phyloP scores from a whole-genome alignment of 371 early-diverging fungal species.

The Rhizopus microsporus region DNA sequence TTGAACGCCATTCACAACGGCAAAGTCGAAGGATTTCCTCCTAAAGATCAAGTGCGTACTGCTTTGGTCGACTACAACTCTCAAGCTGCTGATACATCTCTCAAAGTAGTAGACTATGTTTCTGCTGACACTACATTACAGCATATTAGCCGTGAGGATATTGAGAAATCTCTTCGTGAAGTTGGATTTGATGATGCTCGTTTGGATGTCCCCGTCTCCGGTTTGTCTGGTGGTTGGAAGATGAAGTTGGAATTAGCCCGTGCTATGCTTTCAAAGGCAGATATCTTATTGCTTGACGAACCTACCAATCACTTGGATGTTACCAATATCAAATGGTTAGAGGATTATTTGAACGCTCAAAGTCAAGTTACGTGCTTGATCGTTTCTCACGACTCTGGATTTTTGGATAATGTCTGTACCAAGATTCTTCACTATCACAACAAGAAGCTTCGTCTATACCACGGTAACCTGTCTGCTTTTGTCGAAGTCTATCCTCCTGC shows the following conservation, averaged over 20 bases:
- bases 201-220: conserved; percentile 57
- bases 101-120: conserved; percentile 66
- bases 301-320: conserved; percentile 94
- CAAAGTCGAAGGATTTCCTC: conserved; percentile 77
- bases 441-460: conserved; percentile 68
- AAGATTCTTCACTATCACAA: conserved; percentile 80
- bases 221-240: conserved; percentile 89
- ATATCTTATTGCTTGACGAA: conserved; percentile 97
- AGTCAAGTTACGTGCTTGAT: conserved; percentile 96
- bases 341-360: conserved; percentile 89
- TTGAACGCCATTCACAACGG: conserved; percentile 78
- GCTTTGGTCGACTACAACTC: conserved; percentile 75
- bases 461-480: conserved; percentile 71
- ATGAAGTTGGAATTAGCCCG: conserved; percentile 85
- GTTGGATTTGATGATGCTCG: conserved; percentile 72
- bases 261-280: conserved; percentile 82
- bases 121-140: conserved; percentile 53
- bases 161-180: conserved; percentile 55
- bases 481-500: conserved; percentile 60
- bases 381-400: conserved; percentile 98
- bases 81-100: conserved; percentile 70
- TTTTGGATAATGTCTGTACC: conserved; percentile 85
- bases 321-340: conserved; percentile 94
- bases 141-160: conserved; percentile 48
- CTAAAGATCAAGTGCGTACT: conserved; percentile 66